Evolutionary conservation across 2,329 filamentous ascomycete species (phyloP).

Genomic region (Xylaria sp.): DNA sequence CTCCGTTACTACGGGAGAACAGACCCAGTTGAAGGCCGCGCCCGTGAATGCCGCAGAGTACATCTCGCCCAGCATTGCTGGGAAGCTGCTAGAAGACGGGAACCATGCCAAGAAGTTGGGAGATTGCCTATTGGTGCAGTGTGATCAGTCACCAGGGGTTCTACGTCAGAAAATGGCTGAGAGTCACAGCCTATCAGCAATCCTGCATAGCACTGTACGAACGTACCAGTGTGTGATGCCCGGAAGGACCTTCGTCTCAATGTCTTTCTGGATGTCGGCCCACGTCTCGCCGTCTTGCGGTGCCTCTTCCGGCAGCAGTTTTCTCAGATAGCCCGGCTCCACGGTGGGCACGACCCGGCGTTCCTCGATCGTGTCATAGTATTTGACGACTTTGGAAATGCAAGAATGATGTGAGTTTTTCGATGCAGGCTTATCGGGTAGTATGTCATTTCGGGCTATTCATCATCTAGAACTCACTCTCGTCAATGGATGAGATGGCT

Average conservation of each 20-base stretch:
- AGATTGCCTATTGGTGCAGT: constrained; percentile 68
- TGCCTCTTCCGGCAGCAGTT: constrained; percentile 75
- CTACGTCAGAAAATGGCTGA: background rate
- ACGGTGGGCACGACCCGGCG: constrained; percentile 81
- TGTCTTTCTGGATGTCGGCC: constrained; percentile 82
- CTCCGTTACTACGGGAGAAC: constrained; percentile 90
- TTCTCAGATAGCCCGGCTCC: constrained; percentile 84
- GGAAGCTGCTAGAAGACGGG: constrained; percentile 83
- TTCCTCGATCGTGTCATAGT: constrained; percentile 79
- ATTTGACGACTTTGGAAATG: constrained; percentile 74
- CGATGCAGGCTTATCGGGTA: background rate
- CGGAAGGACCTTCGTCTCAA: constrained; percentile 87
- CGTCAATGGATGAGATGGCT: constrained; percentile 81
- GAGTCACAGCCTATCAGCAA: background rate
- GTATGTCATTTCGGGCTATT: background rate
- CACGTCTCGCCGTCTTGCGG: constrained; percentile 78
- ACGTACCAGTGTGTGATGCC: constrained; percentile 86
- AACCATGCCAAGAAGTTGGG: constrained; percentile 98
- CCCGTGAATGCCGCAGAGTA: constrained; percentile 90
- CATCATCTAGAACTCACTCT: constrained; percentile 68
- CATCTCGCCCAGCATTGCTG: constrained; percentile 89
- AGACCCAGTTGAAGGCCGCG: constrained; percentile 97
- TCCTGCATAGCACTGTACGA: background rate
- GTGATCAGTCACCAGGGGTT: constrained; percentile 2
- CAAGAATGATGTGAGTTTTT: constrained; percentile 31